A percentile compares a stretch with the other conserved stretches of the same genome.
Evolutionary conservation across 2,329 filamentous ascomycete genomes (phyloP).

Genomic region (Tolypocladium album): DNA sequence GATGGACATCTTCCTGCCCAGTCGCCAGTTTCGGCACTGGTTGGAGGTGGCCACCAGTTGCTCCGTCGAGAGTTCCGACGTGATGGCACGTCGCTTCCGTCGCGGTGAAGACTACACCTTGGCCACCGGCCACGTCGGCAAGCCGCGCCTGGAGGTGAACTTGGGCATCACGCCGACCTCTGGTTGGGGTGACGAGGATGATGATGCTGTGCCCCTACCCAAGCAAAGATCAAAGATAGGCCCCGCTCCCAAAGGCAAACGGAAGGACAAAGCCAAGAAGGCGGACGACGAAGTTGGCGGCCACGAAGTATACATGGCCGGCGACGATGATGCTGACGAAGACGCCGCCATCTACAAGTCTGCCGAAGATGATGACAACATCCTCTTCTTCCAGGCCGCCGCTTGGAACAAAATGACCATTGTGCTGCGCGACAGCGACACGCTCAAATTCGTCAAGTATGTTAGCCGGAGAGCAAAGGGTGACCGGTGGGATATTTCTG

Average conservation of each 20-base stretch:
- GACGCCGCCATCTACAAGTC: slow-evolving; percentile 86
- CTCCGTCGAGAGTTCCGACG: slow-evolving; percentile 59
- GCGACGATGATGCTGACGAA: slow-evolving; percentile 57
- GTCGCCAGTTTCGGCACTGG: slow-evolving; percentile 81
- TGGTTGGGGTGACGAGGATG: slow-evolving; percentile 70
- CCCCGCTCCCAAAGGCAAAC: slow-evolving; percentile 19
- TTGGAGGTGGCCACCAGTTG: slow-evolving; percentile 72
- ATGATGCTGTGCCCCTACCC: slow-evolving; percentile 28
- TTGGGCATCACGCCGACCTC: slow-evolving; percentile 74
- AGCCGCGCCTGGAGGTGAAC: slow-evolving; percentile 76
- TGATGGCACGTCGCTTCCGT: slow-evolving; percentile 80
- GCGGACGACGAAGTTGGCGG: slow-evolving; percentile 54
- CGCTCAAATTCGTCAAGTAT: slow-evolving; percentile 93
- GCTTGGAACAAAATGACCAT: slow-evolving; percentile 88
- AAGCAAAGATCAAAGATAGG: slow-evolving; percentile 23
- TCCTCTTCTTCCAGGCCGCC: slow-evolving; percentile 51
- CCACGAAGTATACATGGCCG: slow-evolving; percentile 89
- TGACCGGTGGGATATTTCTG: slow-evolving; percentile 87
- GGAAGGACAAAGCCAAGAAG: slow-evolving; percentile 19
- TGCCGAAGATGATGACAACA: slow-evolving; percentile 63
- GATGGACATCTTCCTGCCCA: slow-evolving; percentile 73
- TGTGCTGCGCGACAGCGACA: slow-evolving; percentile 76
- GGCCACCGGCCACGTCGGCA: slow-evolving; percentile 70
- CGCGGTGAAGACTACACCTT: slow-evolving; percentile 85
- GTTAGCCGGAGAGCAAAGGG: slow-evolving; percentile 73